Evolutionary conservation across 192 early-diverging fungal species (phyloP).

Genomic region (Linnemannia zychae): DNA sequence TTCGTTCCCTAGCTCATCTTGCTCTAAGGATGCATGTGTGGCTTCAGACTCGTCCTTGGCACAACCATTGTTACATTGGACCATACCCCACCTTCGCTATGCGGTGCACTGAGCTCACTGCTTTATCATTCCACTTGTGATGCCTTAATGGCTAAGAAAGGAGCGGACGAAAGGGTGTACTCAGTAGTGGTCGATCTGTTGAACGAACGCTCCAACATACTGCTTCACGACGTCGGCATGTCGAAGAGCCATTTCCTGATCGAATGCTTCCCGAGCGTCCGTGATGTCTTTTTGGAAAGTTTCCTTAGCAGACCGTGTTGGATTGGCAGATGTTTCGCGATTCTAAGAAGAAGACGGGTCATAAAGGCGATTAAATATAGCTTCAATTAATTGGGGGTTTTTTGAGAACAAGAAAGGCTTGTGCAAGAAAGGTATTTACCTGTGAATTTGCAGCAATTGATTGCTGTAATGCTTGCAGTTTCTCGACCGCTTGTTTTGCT

Average conservation of each 20-base stretch:
- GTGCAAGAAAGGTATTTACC: slow-evolving; percentile 5
- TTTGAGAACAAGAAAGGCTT: too few species aligned
- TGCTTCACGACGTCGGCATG: slow-evolving; percentile 52
- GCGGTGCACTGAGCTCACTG: too few species aligned
- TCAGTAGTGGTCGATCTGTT: slow-evolving; percentile 36
- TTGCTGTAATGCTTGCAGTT: slow-evolving; percentile 26
- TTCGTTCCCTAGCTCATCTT: too few species aligned
- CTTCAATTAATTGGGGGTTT: too few species aligned
- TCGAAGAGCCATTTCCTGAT: slow-evolving; percentile 51
- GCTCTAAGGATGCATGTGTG: too few species aligned
- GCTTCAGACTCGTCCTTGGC: too few species aligned
- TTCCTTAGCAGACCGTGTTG: slow-evolving; percentile 32
- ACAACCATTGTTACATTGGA: too few species aligned
- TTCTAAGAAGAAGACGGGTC: neutral
- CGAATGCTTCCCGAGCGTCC: slow-evolving; percentile 47
- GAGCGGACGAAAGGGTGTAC: neutral
- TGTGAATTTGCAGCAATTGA: slow-evolving; percentile 5
- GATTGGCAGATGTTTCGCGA: neutral
- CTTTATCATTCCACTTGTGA: too few species aligned
- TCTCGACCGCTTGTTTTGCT: slow-evolving; percentile 21
- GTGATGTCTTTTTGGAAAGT: slow-evolving; percentile 42
- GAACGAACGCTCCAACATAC: slow-evolving; percentile 45
- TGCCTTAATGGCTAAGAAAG: neutral
- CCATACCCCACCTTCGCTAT: too few species aligned
- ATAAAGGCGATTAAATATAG: too few species aligned